Base-by-base conservation (phyloP, 2,329 filamentous ascomycete species). In the Botrytis elliptica region DNA sequence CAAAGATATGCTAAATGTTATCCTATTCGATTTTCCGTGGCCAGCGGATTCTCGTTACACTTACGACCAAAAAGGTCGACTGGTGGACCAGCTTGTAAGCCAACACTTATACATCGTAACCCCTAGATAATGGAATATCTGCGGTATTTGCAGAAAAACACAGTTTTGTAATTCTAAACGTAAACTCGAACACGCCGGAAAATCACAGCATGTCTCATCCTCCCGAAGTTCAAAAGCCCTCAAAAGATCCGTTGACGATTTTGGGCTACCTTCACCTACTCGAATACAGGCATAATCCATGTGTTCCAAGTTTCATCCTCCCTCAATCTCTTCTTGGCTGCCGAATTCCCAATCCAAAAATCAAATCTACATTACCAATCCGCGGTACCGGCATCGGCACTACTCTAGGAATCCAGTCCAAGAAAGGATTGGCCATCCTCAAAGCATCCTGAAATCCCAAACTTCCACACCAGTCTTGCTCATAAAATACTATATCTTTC, bases 321-420 rank as follows among this genome's bases (percentile, higher is more conserved):
- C 16, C 36, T 64, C 69, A 71, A 71, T 38, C 69, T 25, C 42
- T 65, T 25, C 57, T 65, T n/a, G 29, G 22, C 44, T 10, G 40
- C 59, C 7, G 44, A 71, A 16, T 71, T 46, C 44, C 65, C 69
- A 25, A 71, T 52, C 69, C 69, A 65, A 40, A 71, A 71, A 36
- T 22, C 16, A 71, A 20, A 38, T 71, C 33, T 33, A 63, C 57
- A 38, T 59, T 52, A 25, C 69, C 69, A 29, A 52, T 44, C 25
- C 36, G 22, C 49, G 38, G 44, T 46, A 59, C 60, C 18, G 69
- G 69, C 57, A 71, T 64, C 20, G 69, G 69, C 1, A 64, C 10
- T n/a, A 33, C 59, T 55, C 69, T 63, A 10, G 69, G 69, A 42
- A 65, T 55, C 5, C 33, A 71, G 40, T 71, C 59, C 5, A 49